Percentiles rank a stretch among this genome's conserved stretches.
Evolutionary conservation across 306 rosid species (phyloP).

Genomic region (Bauhinia variegata): DNA sequence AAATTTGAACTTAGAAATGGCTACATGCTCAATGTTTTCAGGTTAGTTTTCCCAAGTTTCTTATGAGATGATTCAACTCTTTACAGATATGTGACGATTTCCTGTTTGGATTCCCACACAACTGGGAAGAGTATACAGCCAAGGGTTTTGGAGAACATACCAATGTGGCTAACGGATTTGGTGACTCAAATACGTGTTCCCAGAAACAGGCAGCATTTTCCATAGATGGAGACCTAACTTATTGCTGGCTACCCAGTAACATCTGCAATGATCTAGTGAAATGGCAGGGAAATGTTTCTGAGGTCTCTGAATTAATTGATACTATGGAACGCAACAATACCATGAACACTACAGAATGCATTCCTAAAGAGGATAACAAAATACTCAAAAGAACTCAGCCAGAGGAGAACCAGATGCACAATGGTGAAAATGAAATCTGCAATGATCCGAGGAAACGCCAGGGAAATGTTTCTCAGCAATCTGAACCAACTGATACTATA

Average conservation of each 20-base stretch:
- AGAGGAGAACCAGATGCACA: no score
- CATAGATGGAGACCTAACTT: conserved; percentile 37
- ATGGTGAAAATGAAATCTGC: not conserved
- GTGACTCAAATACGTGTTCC: conserved; percentile 33
- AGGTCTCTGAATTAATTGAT: no score
- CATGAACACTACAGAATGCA: no score
- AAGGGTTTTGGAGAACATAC: conserved; percentile 21
- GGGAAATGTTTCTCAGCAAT: conserved; percentile 18
- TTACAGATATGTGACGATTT: conserved; percentile 60
- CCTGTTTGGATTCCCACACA: conserved; percentile 70
- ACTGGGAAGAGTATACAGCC: conserved; percentile 62
- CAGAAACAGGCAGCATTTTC: conserved; percentile 24
- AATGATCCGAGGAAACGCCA: conserved; percentile 23
- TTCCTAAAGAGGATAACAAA: no score
- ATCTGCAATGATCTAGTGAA: no score
- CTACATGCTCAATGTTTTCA: not conserved
- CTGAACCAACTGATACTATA: conserved; percentile 3
- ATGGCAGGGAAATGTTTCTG: no score
- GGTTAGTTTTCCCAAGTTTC: not conserved
- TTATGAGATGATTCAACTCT: not conserved
- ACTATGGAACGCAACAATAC: no score
- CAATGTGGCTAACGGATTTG: conserved; percentile 27
- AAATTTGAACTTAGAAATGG: not conserved
- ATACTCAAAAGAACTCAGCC: no score
- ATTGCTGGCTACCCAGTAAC: conserved; percentile 18